phyloP scores from a whole-genome alignment of 345 rosid species.

The Syzygium aromaticum region DNA sequence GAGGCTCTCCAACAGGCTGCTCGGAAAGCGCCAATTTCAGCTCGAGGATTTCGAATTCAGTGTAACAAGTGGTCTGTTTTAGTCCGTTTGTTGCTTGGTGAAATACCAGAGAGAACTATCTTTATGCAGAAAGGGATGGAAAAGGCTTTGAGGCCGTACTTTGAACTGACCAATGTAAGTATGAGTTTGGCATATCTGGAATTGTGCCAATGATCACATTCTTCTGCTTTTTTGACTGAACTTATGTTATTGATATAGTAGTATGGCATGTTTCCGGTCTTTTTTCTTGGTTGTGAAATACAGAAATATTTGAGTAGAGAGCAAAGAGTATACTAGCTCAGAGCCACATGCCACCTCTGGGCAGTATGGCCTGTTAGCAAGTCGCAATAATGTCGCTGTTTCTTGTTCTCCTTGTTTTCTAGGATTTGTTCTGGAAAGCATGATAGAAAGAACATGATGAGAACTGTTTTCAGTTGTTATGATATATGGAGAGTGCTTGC shows the following conservation, averaged over 20 bases:
- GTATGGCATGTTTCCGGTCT: neutral
- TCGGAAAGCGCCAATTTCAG: constrained; percentile 78
- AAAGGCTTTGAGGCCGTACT: constrained; percentile 70
- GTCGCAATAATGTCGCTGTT: neutral
- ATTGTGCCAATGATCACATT: neutral
- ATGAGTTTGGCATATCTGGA: neutral
- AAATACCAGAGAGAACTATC: constrained; percentile 75
- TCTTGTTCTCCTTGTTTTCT: neutral
- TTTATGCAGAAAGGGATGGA: constrained; percentile 93
- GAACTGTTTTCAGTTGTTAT: neutral
- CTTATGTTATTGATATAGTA: neutral
- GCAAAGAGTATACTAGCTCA: neutral
- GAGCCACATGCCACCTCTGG: neutral
- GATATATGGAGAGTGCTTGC: neutral
- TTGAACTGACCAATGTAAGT: constrained; percentile 87
- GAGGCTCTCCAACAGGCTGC: constrained; percentile 88
- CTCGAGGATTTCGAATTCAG: constrained; percentile 64
- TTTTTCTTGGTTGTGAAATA: neutral
- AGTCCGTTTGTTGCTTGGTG: constrained; percentile 71
- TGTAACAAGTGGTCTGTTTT: constrained; percentile 84
- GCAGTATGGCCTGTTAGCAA: neutral
- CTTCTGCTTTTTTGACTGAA: neutral
- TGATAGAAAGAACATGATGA: neutral
- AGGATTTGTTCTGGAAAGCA: neutral
- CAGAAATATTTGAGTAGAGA: neutral